Percentiles rank a stretch among this genome's conserved stretches.
These are phyloP conservation scores for Geotrichum klebahnii DNA, from an alignment of 1,139 yeast genomes.

Conservation along the genomic window DNA sequence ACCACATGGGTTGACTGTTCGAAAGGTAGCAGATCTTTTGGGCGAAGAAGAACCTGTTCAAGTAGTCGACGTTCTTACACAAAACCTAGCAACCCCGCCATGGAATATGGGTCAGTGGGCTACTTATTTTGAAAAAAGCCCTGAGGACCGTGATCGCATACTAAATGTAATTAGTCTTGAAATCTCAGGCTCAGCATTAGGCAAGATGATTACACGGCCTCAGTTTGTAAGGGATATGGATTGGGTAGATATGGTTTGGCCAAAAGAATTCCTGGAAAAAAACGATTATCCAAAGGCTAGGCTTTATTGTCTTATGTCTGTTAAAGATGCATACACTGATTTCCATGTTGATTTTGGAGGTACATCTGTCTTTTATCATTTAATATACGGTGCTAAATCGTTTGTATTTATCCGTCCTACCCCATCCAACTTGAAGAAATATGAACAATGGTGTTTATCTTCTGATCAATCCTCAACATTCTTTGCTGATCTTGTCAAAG, in stretches of 20 bases:
- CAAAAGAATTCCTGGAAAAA: constrained; percentile 33
- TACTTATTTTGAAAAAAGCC: constrained; percentile 55
- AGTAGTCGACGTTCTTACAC: constrained; percentile 88
- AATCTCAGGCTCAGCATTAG: constrained; percentile 57
- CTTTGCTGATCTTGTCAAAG: constrained; percentile 53
- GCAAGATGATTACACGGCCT: constrained; percentile 57
- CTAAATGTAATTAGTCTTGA: constrained; percentile 80
- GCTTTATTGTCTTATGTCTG: constrained; percentile 85
- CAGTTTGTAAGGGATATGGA: constrained; percentile 62
- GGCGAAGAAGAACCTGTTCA: constrained; percentile 67
- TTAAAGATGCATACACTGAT: constrained; percentile 74
- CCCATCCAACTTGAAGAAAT: constrained; percentile 52
- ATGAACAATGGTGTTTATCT: constrained; percentile 69
- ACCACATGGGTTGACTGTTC: constrained; percentile 50
- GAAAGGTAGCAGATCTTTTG: constrained; percentile 53
- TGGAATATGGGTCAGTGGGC: constrained; percentile 78
- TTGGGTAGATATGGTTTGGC: constrained; percentile 68
- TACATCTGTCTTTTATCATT: constrained; percentile 83
- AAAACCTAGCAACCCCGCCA: constrained; percentile 48
- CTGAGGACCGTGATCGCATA: constrained; percentile 56
- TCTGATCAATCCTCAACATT: constrained; percentile 62
- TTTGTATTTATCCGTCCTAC: constrained; percentile 82
- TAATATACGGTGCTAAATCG: constrained; percentile 65
- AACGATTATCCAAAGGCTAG: constrained; percentile 57
- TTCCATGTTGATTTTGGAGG: constrained; percentile 93